Conservation (phyloP, 306 rosid genomes). For the Dicorynia guianensis region DNA sequence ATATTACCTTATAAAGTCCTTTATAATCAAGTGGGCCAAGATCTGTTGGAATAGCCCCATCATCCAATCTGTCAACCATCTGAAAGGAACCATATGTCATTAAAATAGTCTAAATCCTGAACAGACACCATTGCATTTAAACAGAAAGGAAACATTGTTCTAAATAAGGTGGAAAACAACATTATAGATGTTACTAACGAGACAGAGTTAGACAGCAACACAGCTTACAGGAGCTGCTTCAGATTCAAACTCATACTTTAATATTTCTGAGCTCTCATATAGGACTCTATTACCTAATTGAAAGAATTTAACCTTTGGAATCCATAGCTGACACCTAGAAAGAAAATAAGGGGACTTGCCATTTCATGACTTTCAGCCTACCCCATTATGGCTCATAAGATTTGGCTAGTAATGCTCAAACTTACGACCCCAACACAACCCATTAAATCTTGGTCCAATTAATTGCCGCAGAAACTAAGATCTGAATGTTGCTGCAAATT, state of each 20-base stretch:
- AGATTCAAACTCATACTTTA: slow-evolving; percentile 27
- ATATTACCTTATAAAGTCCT: slow-evolving; percentile 87
- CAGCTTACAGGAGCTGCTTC: slow-evolving; percentile 14
- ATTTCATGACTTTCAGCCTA: slow-evolving; percentile 31
- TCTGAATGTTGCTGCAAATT: slow-evolving; percentile 16
- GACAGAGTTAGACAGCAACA: not conserved
- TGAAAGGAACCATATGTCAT: slow-evolving; percentile 54
- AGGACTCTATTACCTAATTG: slow-evolving; percentile 29
- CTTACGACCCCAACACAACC: slow-evolving; percentile 25
- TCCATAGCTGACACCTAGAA: slow-evolving; percentile 13
- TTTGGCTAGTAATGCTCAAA: slow-evolving; percentile 32
- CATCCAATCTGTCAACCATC: slow-evolving; percentile 98
- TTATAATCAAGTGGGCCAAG: slow-evolving; percentile 87
- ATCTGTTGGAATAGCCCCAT: slow-evolving; percentile 71
- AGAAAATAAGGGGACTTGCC: slow-evolving; percentile 27
- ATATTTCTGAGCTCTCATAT: slow-evolving; percentile 22
- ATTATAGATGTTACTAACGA: slow-evolving; percentile 14
- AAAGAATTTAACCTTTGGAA: slow-evolving; percentile 12
- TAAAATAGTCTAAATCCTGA: slow-evolving; percentile 25
- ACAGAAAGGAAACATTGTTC: slow-evolving; percentile 16
- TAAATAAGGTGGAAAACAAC: slow-evolving; percentile 15
- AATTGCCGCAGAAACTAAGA: slow-evolving; percentile 31
- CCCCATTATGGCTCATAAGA: slow-evolving; percentile 19
- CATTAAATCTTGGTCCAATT: slow-evolving; percentile 10
- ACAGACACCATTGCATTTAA: slow-evolving; percentile 11